These are phyloP conservation scores for Beauveria sp. DNA, from an alignment of 2,329 filamentous ascomycete genomes.

Conservation along the genomic window DNA sequence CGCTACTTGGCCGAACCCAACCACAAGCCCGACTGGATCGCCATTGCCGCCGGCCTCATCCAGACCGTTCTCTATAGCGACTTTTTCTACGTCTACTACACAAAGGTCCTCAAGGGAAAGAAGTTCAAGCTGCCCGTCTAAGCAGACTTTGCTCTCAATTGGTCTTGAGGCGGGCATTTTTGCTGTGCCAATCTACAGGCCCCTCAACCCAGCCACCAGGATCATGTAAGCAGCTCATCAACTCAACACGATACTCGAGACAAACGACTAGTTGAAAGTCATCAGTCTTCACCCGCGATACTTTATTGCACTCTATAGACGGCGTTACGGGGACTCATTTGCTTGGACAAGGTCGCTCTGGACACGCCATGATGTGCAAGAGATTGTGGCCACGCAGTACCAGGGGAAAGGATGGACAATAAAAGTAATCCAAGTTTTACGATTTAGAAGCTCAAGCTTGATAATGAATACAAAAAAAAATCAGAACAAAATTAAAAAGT, in stretches of 20 bases:
- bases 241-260: conserved; percentile 2
- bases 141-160: conserved; percentile 15
- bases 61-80: conserved; percentile 96
- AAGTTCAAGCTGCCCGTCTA: conserved; percentile 82
- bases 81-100: conserved; percentile 99
- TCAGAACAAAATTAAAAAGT: not conserved
- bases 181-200: not conserved
- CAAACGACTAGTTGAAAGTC: not conserved
- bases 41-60: conserved; percentile 79
- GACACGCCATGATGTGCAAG: not conserved
- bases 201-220: not conserved
- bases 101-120: conserved; percentile 81
- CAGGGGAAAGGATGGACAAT: not conserved
- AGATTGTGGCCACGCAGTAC: not conserved
- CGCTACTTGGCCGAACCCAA: conserved; percentile 69
- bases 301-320: conserved; percentile 7
- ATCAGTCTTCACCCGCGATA: not conserved
- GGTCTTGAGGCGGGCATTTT: not conserved
- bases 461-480: not conserved
- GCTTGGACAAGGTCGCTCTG: conserved; percentile 3
- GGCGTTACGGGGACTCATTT: conserved; percentile 9
- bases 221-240: not conserved
- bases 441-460: conserved; percentile 1
- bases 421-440: conserved; percentile 6
- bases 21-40: conserved; percentile 74